A percentile compares a stretch with the other conserved stretches of the same genome.
These are phyloP conservation scores for Helichrysum umbraculigerum DNA, from an alignment of 129 eudicot species.

Conservation along the genomic window DNA sequence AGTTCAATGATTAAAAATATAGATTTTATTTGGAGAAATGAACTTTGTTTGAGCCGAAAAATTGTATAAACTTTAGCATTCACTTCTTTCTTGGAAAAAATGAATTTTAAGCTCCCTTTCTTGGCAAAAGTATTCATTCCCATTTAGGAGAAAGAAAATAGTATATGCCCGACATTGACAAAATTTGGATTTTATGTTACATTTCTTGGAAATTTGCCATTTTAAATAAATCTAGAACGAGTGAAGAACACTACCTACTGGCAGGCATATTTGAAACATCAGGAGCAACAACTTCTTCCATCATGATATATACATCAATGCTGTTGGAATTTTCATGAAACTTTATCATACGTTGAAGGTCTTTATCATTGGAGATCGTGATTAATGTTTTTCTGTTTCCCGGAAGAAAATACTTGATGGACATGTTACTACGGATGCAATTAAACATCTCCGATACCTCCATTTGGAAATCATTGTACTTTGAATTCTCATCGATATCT, in stretches of 20 bases:
- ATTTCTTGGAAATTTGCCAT: not conserved
- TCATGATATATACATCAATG: slow-evolving; percentile 70
- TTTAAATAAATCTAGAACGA: not conserved
- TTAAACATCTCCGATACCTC: slow-evolving; percentile 91
- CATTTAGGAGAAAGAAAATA: not conserved
- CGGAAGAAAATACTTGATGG: slow-evolving; percentile 84
- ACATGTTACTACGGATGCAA: slow-evolving; percentile 37
- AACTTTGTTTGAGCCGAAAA: not conserved
- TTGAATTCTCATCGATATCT: slow-evolving; percentile 74
- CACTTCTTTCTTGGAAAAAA: not conserved
- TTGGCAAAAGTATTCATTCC: not conserved
- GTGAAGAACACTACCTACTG: slow-evolving; percentile 65
- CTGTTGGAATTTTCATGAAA: slow-evolving; percentile 61
- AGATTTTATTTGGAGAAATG: not conserved
- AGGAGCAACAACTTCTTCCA: slow-evolving; percentile 59
- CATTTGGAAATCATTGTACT: slow-evolving; percentile 53
- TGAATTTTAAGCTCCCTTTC: not conserved
- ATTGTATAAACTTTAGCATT: not conserved
- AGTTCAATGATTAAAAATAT: not conserved
- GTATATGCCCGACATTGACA: not conserved
- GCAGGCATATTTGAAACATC: slow-evolving; percentile 84
- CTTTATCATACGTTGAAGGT: slow-evolving; percentile 83
- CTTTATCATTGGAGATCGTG: slow-evolving; percentile 92
- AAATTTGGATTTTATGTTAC: not conserved
- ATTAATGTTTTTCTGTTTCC: slow-evolving; percentile 85